Evolutionary conservation across 495 filamentous ascomycete genomes (phyloP).

Genomic region (Hypoxylon cercidicola): DNA sequence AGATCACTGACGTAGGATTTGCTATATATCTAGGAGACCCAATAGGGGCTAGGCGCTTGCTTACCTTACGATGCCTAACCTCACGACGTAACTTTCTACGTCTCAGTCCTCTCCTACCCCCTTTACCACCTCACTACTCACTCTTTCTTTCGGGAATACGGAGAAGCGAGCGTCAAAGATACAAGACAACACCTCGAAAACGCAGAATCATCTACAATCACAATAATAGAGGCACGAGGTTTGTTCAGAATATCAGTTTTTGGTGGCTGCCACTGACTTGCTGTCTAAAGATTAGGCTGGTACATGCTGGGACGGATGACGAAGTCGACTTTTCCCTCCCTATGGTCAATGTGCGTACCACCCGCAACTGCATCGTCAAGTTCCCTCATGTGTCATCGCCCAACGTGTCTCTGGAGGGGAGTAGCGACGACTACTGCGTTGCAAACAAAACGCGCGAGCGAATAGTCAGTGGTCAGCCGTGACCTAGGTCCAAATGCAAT

Average conservation of each 20-base stretch:
- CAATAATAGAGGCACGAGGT: neutral
- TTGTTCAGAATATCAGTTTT: constrained; percentile 34
- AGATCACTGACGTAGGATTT: no score
- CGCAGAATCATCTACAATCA: neutral
- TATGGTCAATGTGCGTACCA: neutral
- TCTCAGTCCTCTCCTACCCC: no score
- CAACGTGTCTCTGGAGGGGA: no score
- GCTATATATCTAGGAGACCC: no score
- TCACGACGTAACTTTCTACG: no score
- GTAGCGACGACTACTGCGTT: neutral
- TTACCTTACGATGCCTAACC: no score
- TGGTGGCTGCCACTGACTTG: constrained; percentile 32
- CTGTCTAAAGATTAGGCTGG: constrained; percentile 29
- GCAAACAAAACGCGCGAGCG: constrained; percentile 15
- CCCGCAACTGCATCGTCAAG: constrained; percentile 3
- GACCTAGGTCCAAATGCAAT: constrained; percentile 39
- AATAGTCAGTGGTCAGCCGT: constrained; percentile 29
- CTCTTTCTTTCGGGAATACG: no score
- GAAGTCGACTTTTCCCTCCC: constrained; percentile 6
- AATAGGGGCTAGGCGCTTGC: no score
- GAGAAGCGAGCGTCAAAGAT: no score
- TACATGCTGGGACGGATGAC: constrained; percentile 7
- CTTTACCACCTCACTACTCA: no score
- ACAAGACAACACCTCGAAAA: neutral
- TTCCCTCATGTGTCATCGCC: neutral